Evolutionary conservation across 148 eudicot species (phyloP).

Genomic region (Arbutus unedo): DNA sequence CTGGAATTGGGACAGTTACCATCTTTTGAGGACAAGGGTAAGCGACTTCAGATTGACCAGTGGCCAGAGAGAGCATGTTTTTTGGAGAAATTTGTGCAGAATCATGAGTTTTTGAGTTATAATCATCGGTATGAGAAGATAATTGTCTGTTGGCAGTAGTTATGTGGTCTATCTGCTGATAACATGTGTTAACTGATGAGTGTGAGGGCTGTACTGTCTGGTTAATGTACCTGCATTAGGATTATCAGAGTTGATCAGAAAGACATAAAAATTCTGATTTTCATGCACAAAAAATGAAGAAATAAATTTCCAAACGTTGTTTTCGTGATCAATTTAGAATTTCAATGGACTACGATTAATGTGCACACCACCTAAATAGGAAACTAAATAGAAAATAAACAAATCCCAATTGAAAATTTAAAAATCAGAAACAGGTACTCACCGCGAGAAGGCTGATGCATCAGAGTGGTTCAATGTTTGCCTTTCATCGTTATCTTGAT

Average conservation of each 20-base stretch:
- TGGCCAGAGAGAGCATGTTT: slow-evolving; percentile 25
- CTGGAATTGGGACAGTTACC: slow-evolving; percentile 45
- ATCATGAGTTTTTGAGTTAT: slow-evolving; percentile 14
- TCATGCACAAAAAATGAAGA: neutral
- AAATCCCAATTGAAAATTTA: neutral
- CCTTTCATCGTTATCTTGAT: slow-evolving; percentile 39
- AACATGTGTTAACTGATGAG: neutral
- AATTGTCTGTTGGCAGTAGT: neutral
- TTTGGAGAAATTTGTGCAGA: slow-evolving; percentile 25
- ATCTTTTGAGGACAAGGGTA: slow-evolving; percentile 26
- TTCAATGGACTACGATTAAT: neutral
- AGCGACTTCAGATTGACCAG: slow-evolving; percentile 25
- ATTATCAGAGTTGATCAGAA: neutral
- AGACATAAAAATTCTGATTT: neutral
- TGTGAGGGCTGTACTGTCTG: neutral
- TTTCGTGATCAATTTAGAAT: neutral
- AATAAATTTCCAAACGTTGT: neutral
- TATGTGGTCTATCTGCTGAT: neutral
- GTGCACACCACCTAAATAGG: neutral
- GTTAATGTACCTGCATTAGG: neutral
- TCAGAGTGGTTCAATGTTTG: slow-evolving; percentile 64
- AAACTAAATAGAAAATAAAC: neutral
- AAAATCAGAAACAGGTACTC: slow-evolving; percentile 14
- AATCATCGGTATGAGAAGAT: neutral
- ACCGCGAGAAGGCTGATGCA: slow-evolving; percentile 84